Base-by-base conservation (phyloP, 2,329 filamentous ascomycete species). In the Juglanconis oblonga region DNA sequence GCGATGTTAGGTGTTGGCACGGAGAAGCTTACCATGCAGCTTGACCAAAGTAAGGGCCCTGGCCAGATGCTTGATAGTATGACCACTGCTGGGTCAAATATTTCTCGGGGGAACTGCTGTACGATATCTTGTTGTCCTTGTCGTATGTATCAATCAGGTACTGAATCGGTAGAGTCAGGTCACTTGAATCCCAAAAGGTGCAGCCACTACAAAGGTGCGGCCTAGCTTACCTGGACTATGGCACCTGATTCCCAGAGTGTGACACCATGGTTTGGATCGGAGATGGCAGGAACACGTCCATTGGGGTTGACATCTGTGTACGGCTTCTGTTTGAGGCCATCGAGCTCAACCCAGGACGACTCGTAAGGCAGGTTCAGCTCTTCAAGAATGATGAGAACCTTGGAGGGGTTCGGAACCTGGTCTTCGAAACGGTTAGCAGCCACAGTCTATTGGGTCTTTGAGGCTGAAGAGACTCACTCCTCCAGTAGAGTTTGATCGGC, bases 181-280 rank as follows among this genome's bases (percentile, higher is more conserved):
- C n/a, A n/a, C 17, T 31, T 53, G n/a, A 10, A 42, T 44, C 36
- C n/a, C n/a, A n/a, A n/a, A n/a, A n/a, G n/a, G n/a, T n/a, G n/a
- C n/a, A n/a, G 7, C 29, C 61, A 79, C 76, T 2, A 79, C 77
- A 9, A 76, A 75, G 36, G 71, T 75, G 32, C 35, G 31, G 48
- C n/a, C 9, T 10, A 13, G 48, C 48, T 50, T 14, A 50, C 48
- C 52, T 45, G 73, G 62, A 83, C 66, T 64, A 81, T 80, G 7
- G 81, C 80, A 33, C 77, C 78, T 14, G 75, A 77, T 66, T 82
- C 80, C 75, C 77, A 83, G 48, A 80, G 71, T 0, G 73, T 76
- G 40, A 82, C 69, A 58, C 72, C 73, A 49, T 77, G 79, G 58
- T 77, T 76, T 52, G 77, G 76, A 64, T 81, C 61, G 4, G 36